Conservation (phyloP, 257 asterid species). For the Gentiana dahurica region DNA sequence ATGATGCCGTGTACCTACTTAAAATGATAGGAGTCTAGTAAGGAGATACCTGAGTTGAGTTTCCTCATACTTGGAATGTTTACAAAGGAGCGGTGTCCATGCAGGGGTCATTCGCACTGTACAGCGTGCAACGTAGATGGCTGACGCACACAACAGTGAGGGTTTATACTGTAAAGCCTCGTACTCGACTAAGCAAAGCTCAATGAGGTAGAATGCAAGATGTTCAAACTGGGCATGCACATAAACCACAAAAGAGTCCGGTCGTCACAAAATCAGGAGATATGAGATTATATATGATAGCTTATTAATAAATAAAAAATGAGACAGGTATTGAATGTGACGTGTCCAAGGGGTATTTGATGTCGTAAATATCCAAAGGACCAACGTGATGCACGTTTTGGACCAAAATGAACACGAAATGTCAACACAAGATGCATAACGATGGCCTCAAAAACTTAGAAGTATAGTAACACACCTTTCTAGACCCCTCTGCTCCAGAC, state of each 20-base stretch:
- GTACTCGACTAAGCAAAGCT: slow-evolving; percentile 76
- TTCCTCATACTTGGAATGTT: slow-evolving; percentile 57
- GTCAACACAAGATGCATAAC: not conserved
- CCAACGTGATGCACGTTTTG: too few species aligned
- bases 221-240: slow-evolving; percentile 51
- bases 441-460: not conserved
- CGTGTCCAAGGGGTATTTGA: too few species aligned
- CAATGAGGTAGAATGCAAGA: slow-evolving; percentile 85
- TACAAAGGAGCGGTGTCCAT: slow-evolving; percentile 72
- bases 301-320: not conserved
- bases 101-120: slow-evolving; percentile 53
- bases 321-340: too few species aligned
- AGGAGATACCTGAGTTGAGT: slow-evolving; percentile 54
- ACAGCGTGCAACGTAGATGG: slow-evolving; percentile 79
- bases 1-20: slow-evolving; percentile 2
- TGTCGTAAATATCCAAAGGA: too few species aligned
- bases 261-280: not conserved
- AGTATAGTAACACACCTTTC: not conserved
- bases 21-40: not conserved
- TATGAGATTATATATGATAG: not conserved
- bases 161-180: slow-evolving; percentile 90
- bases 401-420: too few species aligned
- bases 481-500: slow-evolving; percentile 43
- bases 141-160: slow-evolving; percentile 83
- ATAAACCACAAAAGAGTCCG: slow-evolving; percentile 3